Evolutionary conservation across 164 flowering plant species (phyloP), one percentile per base, ranked within the genome.

Genomic region (Chimonanthus salicifolius): DNA sequence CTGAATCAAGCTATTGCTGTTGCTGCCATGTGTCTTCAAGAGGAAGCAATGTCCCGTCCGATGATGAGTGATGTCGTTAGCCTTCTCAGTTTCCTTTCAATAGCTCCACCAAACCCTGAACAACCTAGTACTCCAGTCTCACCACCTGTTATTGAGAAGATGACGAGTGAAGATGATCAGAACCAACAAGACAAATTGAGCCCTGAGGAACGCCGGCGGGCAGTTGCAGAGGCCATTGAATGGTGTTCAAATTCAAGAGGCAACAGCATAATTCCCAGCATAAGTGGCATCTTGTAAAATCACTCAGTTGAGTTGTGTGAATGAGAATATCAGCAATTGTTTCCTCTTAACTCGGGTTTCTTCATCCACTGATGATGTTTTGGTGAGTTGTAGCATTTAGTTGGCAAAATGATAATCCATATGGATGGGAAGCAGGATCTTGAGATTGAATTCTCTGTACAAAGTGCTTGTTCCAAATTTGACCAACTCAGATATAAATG

Each of bases 21-120:
- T 47, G 91, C 90, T n/a, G 87, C 93, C 50, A 89, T 89, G 89
- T 89, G 91, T 58, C 84, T 88, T 20, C 91, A 88, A 75, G 91
- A 87, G 69, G 90, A 88, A 72, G 76, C 86, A 33, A 58, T 73
- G 7, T 82, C 78, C 0, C 87, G 90, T 16, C 91, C 93, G 2
- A 76, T 89, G 72, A 87, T 87, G 18, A 78, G 85, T 47, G 90
- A 89, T 72, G 85, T 86, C 3, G 88, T 85, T 6, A 80, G 81
- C n/a, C 81, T 90, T 21, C 78, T 88, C 9, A 81, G 85, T 74
- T 88, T 85, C 75, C 86, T 88, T 8, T 63, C 72, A 43, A 68
- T 80, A 9, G 51, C 50, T 6, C 74, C 74, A 16, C 44, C 62
- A 0, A 76, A 75, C 0, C 74, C 49, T 9, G 45, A 67, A 7